phyloP scores from a whole-genome alignment of 352 stramenopile genomes.

The Pythium folliculosum region DNA sequence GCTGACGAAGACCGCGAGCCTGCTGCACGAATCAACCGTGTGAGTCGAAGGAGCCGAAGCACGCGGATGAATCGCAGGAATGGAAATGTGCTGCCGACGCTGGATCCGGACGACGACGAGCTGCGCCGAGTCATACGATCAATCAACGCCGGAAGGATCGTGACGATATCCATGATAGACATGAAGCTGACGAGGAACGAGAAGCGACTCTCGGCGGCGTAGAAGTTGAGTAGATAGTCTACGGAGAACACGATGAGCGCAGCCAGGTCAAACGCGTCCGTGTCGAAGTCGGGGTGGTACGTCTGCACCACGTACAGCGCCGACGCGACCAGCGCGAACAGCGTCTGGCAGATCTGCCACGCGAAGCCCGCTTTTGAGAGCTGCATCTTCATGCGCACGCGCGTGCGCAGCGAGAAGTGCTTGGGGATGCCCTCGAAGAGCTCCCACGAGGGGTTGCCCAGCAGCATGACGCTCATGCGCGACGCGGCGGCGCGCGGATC shows the following conservation, averaged over 20 bases:
- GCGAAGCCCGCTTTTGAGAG: constrained; percentile 45
- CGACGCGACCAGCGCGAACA: constrained; percentile 55
- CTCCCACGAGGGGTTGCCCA: no score
- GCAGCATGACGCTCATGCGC: no score
- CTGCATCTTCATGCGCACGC: constrained; percentile 62
- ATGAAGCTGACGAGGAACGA: constrained; percentile 53
- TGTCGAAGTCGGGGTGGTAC: constrained; percentile 34
- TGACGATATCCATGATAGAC: constrained; percentile 59
- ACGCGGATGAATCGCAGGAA: constrained; percentile 70
- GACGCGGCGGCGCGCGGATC: no score
- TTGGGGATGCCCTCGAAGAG: no score
- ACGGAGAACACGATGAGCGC: constrained; percentile 48
- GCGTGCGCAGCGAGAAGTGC: no score
- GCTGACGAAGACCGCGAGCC: constrained; percentile 52
- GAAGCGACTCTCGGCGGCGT: constrained; percentile 57
- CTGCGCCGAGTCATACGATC: constrained; percentile 32
- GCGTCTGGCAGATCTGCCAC: constrained; percentile 66
- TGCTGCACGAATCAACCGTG: constrained; percentile 48
- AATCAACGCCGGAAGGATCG: constrained; percentile 53
- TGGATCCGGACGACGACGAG: constrained; percentile 12
- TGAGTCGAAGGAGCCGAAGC: constrained; percentile 55
- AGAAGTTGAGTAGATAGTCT: constrained; percentile 67
- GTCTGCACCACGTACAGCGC: constrained; percentile 54
- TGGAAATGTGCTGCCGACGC: constrained; percentile 36
- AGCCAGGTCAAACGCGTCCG: constrained; percentile 38